Evolutionary conservation across 805 yeast genomes (phyloP), one percentile per base, ranked within the genome.

Genomic region (Danielia oregonensis): DNA sequence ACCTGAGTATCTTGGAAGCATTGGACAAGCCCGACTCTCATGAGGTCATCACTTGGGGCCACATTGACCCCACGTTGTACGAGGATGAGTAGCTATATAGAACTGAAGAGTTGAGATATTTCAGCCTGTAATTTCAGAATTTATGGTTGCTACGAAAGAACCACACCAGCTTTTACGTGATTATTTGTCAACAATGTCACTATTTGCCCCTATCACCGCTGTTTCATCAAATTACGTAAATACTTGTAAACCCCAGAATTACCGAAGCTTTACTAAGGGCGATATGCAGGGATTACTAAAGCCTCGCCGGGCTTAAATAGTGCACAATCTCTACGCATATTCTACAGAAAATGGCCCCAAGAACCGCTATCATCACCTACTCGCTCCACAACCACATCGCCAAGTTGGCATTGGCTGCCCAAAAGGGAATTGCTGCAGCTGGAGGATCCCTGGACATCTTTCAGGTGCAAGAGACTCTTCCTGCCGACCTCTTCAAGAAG

Each of bases 331-430:
- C n/a, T n/a, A n/a, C n/a, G n/a, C n/a, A n/a, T n/a, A n/a, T n/a
- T n/a, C 22, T 19, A 6, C 6, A 9, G 9, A 49, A 28, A 46
- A 55, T 57, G 61, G 63, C 65, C 32, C 65, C 60, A 36, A 63
- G 54, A 49, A 55, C 63, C 39, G 72, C 72, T 33, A 64, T 66
- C 33, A 58, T 66, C 49, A 62, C 61, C 37, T 88, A 86, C 72
- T 81, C 96, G 17, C 67, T 79, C 27, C 86, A 82, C 65, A 88
- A 86, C 42, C 96, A 87, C 63, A 65, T 86, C 46, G 74, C 74
- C 41, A 59, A 68, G 22, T 54, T 88, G 52, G 93, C 96, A 29
- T 73, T 76, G 57, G 71, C 78, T 24, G 76, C 77, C 46, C 71
- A 79, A 55, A 68, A 69, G 44, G 96, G 95, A 49, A 67, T 86